These are phyloP conservation scores for Chlamydomonas schloesseri DNA, from an alignment of 139 green algal species.

Conservation along the genomic window DNA sequence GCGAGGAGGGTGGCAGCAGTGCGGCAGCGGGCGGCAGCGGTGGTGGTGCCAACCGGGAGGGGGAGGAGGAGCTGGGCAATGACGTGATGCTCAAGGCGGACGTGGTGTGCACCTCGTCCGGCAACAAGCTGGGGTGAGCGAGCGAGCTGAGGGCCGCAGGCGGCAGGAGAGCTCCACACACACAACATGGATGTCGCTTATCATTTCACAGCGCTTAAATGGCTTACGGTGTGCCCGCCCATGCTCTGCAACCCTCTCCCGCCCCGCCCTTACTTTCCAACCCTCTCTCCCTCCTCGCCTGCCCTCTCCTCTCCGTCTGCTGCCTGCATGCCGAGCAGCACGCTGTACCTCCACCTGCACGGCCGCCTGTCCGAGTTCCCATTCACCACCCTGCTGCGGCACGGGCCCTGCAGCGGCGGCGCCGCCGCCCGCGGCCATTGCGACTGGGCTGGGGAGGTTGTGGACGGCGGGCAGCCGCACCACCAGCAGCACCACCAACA, in stretches of 20 bases:
- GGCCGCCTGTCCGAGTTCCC: slow-evolving; percentile 25
- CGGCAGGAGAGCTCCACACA: too few relatives aligned
- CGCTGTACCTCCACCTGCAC: slow-evolving; percentile 40
- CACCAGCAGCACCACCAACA: neutral
- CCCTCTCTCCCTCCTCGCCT: neutral
- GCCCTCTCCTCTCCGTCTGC: neutral
- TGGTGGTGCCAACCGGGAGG: neutral
- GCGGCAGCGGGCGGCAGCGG: neutral
- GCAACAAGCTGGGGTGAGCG: slow-evolving; percentile 9
- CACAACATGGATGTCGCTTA: too few relatives aligned
- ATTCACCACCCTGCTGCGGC: slow-evolving; percentile 37
- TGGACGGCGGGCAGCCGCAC: too few relatives aligned
- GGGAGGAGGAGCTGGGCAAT: too few relatives aligned
- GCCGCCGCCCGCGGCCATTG: neutral
- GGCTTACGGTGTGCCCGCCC: too few relatives aligned
- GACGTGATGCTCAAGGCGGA: slow-evolving; percentile 20
- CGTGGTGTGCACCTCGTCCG: neutral
- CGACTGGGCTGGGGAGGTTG: too few relatives aligned
- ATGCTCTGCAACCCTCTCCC: too few relatives aligned
- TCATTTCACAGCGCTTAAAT: too few relatives aligned
- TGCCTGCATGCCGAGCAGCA: too few relatives aligned
- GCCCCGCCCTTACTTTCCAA: neutral
- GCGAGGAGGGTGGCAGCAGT: too few relatives aligned
- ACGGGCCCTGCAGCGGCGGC: neutral
- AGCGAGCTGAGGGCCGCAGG: too few relatives aligned